These are phyloP conservation scores for Coemansia sp. DNA, from an alignment of 192 early-diverging fungal species.

Conservation along the genomic window DNA sequence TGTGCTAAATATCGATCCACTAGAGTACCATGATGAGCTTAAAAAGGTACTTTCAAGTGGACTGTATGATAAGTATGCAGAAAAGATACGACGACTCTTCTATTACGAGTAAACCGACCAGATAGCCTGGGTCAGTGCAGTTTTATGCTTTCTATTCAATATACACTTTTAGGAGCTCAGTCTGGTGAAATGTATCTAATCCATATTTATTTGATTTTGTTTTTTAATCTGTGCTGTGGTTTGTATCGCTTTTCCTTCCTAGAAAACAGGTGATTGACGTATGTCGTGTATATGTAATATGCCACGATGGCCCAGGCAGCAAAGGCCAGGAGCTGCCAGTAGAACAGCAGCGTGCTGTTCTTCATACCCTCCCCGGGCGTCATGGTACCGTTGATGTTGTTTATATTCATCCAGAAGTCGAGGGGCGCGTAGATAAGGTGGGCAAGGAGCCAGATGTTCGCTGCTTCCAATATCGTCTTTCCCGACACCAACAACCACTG, in stretches of 20 bases:
- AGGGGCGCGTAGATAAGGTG: conserved; percentile 7
- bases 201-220: too few species aligned
- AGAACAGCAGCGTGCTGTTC: conserved; percentile 8
- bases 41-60: too few species aligned
- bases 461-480: not conserved
- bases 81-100: too few species aligned
- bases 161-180: too few species aligned
- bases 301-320: not conserved
- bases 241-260: not conserved
- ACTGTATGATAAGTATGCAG: too few species aligned
- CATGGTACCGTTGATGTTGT: conserved; percentile 29
- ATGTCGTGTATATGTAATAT: not conserved
- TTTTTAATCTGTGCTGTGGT: too few species aligned
- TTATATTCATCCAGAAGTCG: conserved; percentile 28
- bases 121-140: too few species aligned
- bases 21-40: too few species aligned
- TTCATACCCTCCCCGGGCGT: conserved; percentile 13
- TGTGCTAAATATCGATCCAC: too few species aligned
- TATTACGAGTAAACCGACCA: too few species aligned
- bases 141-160: too few species aligned
- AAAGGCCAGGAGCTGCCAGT: conserved; percentile 14
- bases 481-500: not conserved
- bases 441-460: conserved; percentile 9
- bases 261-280: not conserved
- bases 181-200: too few species aligned